Percentiles rank a stretch among this genome's conserved stretches.
phyloP scores from a whole-genome alignment of 2,329 filamentous ascomycete genomes.

The Tolypocladium endophyticum region DNA sequence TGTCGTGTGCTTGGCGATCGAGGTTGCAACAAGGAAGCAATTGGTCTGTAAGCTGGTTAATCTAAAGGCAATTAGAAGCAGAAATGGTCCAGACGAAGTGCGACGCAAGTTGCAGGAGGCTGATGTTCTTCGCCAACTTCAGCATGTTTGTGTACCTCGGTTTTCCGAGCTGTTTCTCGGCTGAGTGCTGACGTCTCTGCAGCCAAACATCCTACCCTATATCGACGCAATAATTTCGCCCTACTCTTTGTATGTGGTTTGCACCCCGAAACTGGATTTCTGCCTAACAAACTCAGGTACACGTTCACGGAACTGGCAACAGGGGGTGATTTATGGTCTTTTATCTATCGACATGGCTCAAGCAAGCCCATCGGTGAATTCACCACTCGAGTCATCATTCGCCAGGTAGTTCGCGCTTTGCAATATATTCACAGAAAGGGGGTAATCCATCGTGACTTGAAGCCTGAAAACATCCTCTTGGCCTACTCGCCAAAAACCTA shows the following conservation, averaged over 20 bases:
- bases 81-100: conserved; percentile 15
- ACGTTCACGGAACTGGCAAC: conserved; percentile 47
- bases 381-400: conserved; percentile 32
- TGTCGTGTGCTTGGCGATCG: conserved; percentile 27
- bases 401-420: conserved; percentile 35
- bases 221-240: conserved; percentile 38
- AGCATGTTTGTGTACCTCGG: conserved; percentile 32
- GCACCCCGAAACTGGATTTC: background rate
- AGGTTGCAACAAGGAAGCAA: conserved; percentile 43
- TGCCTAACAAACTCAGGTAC: conserved; percentile 26
- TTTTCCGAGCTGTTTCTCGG: background rate
- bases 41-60: conserved; percentile 60
- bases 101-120: conserved; percentile 36
- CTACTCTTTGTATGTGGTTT: conserved; percentile 30
- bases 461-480: conserved; percentile 43
- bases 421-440: conserved; percentile 37
- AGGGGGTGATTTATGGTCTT: conserved; percentile 43
- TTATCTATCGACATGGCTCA: conserved; percentile 24
- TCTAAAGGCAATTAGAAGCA: conserved; percentile 23
- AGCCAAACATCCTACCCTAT: conserved; percentile 46
- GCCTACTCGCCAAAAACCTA: conserved; percentile 31
- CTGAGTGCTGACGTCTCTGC: conserved; percentile 10
- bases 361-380: conserved; percentile 22
- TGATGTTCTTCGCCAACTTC: conserved; percentile 40
- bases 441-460: conserved; percentile 42